Base-by-base conservation (phyloP, 73 alveolate species). In the Paramecium sonneborni region DNA sequence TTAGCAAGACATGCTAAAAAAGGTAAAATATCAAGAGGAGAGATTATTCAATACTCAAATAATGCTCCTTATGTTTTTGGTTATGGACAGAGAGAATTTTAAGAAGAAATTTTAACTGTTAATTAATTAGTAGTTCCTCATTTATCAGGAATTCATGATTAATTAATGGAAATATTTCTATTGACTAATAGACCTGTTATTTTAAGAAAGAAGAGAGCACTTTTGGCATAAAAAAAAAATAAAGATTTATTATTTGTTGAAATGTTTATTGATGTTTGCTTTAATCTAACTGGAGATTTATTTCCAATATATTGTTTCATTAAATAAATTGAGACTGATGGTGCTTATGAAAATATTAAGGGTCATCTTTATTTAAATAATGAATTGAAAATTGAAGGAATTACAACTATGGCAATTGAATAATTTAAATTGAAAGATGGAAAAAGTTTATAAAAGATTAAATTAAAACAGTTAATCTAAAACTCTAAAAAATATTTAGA, bases 21-120 rank as follows among this genome's bases (percentile, higher is more conserved):
- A 79, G 90, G 90, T 7, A 79, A 79, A 23, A 79, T 79, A 9
- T 39, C 69, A 30, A 79, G 90, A 23, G 90, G 90, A 43, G 90
- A 79, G 18, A 79, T 79, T 2, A 79, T 79, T 21, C 12, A 79
- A 79, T 79, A 4, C n/a, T 79, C 90, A 3, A 79, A 79, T 79
- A 79, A 79, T 79, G 41, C 90, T 11, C 90, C 90, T 79, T 39
- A 79, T 23, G 14, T 79, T 21, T 79, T 79, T 79, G 90, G 90
- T 43, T 79, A 79, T 41, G 26, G 41, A 43, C 10, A 79, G 37
- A 79, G 90, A 18, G 90, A 79, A 20, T 79, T 79, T 79, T 18
- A 23, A 10, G 74, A 79, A 12, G 72, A 79, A 11, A 23, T 79
- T 8, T 18, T 79, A 12, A 43, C 90, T 0, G 55, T 79, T 39